phyloP scores from a whole-genome alignment of 371 early-diverging fungal species.

The Conidiobolus incongruus region DNA sequence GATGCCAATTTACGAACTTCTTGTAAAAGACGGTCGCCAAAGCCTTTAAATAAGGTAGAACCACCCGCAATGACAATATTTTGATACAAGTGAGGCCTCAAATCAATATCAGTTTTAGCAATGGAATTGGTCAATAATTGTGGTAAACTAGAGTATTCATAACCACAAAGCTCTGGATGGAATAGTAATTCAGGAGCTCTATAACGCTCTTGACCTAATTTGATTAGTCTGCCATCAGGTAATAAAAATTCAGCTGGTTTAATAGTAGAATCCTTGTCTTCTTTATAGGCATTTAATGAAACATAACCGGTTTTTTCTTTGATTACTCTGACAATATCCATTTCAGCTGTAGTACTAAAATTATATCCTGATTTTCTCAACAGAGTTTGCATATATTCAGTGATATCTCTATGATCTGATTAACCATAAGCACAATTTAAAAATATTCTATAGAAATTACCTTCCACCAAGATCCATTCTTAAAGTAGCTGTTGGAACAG shows the following conservation, averaged over 20 bases:
- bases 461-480: constrained; percentile 83
- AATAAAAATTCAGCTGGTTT: constrained; percentile 58
- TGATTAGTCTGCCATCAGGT: constrained; percentile 81
- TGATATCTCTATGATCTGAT: constrained; percentile 58
- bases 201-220: constrained; percentile 64
- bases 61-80: constrained; percentile 89
- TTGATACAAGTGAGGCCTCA: constrained; percentile 62
- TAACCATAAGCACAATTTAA: neutral
- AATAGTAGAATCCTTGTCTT: constrained; percentile 57
- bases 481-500: constrained; percentile 77
- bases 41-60: constrained; percentile 64
- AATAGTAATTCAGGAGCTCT: constrained; percentile 65
- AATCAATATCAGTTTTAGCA: constrained; percentile 71
- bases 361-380: constrained; percentile 69
- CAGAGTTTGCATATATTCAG: constrained; percentile 64
- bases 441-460: constrained; percentile 8
- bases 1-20: constrained; percentile 69
- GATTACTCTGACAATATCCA: constrained; percentile 77
- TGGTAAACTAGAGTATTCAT: constrained; percentile 74
- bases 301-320: constrained; percentile 92
- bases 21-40: constrained; percentile 75
- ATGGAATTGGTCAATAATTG: constrained; percentile 78
- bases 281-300: constrained; percentile 65
- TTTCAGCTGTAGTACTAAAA: constrained; percentile 79
- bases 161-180: constrained; percentile 66